Evolutionary conservation across 2,329 filamentous ascomycete species (phyloP), one percentile per base, ranked within the genome.

Genomic region (Ramularia collo-cygni): DNA sequence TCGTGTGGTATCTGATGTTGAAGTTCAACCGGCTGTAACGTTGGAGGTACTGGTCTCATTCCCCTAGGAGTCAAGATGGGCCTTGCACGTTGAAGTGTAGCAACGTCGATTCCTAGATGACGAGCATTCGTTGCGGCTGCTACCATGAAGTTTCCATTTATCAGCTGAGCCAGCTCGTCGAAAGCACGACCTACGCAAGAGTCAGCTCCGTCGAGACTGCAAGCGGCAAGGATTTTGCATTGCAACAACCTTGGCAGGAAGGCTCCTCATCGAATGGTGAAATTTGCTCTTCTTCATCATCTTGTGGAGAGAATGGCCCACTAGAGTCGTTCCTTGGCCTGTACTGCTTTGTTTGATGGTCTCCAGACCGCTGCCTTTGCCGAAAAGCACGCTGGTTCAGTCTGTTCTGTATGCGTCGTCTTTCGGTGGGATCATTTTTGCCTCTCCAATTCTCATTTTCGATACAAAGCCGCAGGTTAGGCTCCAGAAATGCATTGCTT

Each of bases 361-460:
- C 43, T 15, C 56, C 55, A 32, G 50, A 43, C 37, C 55, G 50
- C 36, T 58, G 56, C 19, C 56, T 41, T 38, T 58, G 48, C n/a
- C 56, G 46, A 28, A 57, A 59, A 8, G 57, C 57, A 37, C 57
- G 37, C 37, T 59, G 56, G 29, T 59, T 59, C 28, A 59, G 42
- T 1, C 56, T 38, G 36, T 58, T 60, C 34, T 59, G 56, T 13
- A 59, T 58, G 13, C 55, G 50, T 32, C 57, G 43, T 28, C 56
- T 41, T 37, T 58, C 56, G 7, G 43, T 38, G 24, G 56, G 53
- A 38, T 58, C 55, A 30, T 53, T 58, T 42, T 58, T 53, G 32
- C 55, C 56, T 31, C 47, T 51, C 53, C 56, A 58, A 43, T 58
- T 55, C 45, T 58, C 56, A 32, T 58, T 57, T 24, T 16, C 21